Evolutionary conservation across 2,329 filamentous ascomycete genomes (phyloP), one percentile per base, ranked within the genome.

Genomic region (Bipolaris gigantea): DNA sequence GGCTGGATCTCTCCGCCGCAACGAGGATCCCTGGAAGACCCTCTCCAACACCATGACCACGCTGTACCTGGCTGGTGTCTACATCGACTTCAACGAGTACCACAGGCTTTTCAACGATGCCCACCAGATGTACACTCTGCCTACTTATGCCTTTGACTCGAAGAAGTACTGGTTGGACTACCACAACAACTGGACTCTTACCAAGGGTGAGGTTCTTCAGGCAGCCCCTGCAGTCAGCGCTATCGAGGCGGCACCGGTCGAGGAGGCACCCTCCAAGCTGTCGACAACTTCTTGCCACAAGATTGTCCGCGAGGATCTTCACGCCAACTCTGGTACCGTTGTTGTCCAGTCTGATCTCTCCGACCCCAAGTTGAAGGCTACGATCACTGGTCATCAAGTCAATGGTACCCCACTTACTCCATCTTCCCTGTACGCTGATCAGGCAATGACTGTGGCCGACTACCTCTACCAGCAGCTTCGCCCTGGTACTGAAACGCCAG

Each of bases 141-240:
- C 87, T 2, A 80, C 81, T 0, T 91, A 90, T 68, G 80, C 80
- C 0, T 91, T 86, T 69, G 85, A 90, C 69, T 77, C 83, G 59
- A 89, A 90, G 78, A 85, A 83, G 61, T 89, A 90, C 73, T 89
- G 86, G 86, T 80, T 89, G 15, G 84, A 85, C 67, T 89, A 89
- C 71, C 79, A 81, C 57, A 87, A 89, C 57, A 86, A 91, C 72
- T 92, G 87, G 85, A 83, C 80, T 30, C 75, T 91, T 34, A 85
- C 81, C 56, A 92, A 92, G 78, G 86, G 80, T 52, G 83, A 88
- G 60, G 81, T 77, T 35, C 77, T 75, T 35, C 69, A 72, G 50
- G 71, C 71, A 50, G 70, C 76, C 44, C 67, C 76, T 32, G 64
- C 75, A 40, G 47, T 55, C 51, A 76, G 76, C 61, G 67, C 69